These are phyloP conservation scores for Cryptococcus sp. DNA, from an alignment of 1,284 basidiomycete species.

Conservation along the genomic window DNA sequence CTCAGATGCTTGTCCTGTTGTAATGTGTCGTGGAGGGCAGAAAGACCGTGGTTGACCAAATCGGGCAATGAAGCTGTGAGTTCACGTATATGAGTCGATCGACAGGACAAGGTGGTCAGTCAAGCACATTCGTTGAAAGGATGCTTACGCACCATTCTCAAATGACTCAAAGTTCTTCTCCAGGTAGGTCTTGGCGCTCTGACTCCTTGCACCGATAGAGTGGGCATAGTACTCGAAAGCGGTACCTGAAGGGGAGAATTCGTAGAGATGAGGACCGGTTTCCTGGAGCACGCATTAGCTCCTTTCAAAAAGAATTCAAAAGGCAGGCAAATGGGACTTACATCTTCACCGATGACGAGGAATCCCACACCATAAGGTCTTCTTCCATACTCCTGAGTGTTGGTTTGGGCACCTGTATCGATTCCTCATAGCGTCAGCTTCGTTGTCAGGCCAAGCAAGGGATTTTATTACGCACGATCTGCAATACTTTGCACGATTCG, in stretches of 20 bases:
- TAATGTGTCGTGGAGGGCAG: slow-evolving; percentile 89
- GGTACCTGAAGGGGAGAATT: slow-evolving; percentile 96
- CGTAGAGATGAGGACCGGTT: slow-evolving; percentile 93
- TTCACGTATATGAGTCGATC: neutral
- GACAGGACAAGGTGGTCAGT: neutral
- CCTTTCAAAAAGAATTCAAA: neutral
- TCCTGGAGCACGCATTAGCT: slow-evolving; percentile 53
- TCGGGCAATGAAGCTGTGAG: slow-evolving; percentile 72
- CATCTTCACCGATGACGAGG: slow-evolving; percentile 92
- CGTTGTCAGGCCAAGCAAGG: neutral
- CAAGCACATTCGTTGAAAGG: neutral
- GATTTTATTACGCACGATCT: slow-evolving; percentile 65
- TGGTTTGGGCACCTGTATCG: slow-evolving; percentile 86
- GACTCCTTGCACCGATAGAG: slow-evolving; percentile 95
- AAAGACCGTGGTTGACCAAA: slow-evolving; percentile 85
- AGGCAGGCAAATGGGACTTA: no score
- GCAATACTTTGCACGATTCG: slow-evolving; percentile 91
- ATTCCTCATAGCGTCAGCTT: slow-evolving; percentile 8
- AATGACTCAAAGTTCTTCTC: slow-evolving; percentile 92
- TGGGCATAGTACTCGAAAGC: slow-evolving; percentile 98
- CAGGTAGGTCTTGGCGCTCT: slow-evolving; percentile 97
- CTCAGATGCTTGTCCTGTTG: slow-evolving; percentile 97
- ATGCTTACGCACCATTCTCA: slow-evolving; percentile 65
- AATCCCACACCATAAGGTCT: slow-evolving; percentile 98
- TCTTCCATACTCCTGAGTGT: slow-evolving; percentile 97